Evolutionary conservation across 352 stramenopile genomes (phyloP).

Genomic region (Pythium aristosporum): DNA sequence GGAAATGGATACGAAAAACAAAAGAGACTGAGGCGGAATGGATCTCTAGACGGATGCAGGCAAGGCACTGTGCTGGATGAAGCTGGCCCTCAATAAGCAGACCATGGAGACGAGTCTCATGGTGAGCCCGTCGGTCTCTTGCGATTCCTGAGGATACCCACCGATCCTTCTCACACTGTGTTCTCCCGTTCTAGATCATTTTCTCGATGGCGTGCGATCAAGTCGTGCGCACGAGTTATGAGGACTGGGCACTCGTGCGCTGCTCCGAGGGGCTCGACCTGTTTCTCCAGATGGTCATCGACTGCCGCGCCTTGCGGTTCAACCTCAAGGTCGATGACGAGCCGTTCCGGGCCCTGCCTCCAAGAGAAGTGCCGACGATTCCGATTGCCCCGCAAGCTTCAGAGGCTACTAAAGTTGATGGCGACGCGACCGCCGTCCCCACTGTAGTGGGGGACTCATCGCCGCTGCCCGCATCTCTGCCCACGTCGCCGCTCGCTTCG

Average conservation of each 20-base stretch:
- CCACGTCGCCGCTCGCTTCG: slow-evolving; percentile 23
- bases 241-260: slow-evolving; percentile 80
- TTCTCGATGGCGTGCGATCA: slow-evolving; percentile 74
- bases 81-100: slow-evolving; percentile 76
- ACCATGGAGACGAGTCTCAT: slow-evolving; percentile 78
- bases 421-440: slow-evolving; percentile 11
- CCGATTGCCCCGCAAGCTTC: slow-evolving; percentile 7
- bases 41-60: slow-evolving; percentile 49
- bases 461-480: not conserved
- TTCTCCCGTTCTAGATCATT: slow-evolving; percentile 48
- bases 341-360: slow-evolving; percentile 34
- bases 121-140: slow-evolving; percentile 29
- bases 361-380: slow-evolving; percentile 27
- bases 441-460: not conserved
- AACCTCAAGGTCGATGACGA: slow-evolving; percentile 64
- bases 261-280: slow-evolving; percentile 67
- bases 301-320: slow-evolving; percentile 70
- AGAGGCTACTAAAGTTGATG: slow-evolving; percentile 13
- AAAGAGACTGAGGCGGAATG: not conserved
- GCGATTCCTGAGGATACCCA: not conserved
- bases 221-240: slow-evolving; percentile 71
- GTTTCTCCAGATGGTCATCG: slow-evolving; percentile 77
- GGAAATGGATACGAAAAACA: not conserved
- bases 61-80: slow-evolving; percentile 75
- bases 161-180: not conserved